phyloP scores from a whole-genome alignment of 2,329 filamentous ascomycete species.

The Apiospora sp. region DNA sequence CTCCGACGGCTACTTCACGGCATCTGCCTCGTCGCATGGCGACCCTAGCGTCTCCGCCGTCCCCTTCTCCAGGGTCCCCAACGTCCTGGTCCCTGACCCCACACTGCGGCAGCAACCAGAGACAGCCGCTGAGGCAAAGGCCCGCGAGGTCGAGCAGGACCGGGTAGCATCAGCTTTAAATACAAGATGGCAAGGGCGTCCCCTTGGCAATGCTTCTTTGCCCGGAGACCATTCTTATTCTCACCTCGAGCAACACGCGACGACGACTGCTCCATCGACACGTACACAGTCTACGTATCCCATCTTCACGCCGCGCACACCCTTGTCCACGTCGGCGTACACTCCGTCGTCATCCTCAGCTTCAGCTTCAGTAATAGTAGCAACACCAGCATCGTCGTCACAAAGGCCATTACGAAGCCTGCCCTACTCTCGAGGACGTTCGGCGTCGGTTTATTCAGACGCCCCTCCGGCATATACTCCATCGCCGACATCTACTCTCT shows the following conservation, averaged over 20 bases:
- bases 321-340: constrained; percentile 29
- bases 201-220: constrained; percentile 24
- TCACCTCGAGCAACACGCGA: neutral
- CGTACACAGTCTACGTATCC: constrained; percentile 18
- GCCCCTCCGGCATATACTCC: constrained; percentile 62
- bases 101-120: constrained; percentile 46
- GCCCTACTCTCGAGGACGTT: constrained; percentile 32
- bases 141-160: constrained; percentile 53
- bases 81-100: constrained; percentile 58
- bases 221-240: constrained; percentile 22
- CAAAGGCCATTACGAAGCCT: constrained; percentile 33
- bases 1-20: constrained; percentile 61
- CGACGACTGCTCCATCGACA: constrained; percentile 1
- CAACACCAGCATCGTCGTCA: constrained; percentile 28
- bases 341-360: constrained; percentile 24
- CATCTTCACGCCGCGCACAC: constrained; percentile 20
- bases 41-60: constrained; percentile 57
- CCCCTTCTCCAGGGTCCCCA: constrained; percentile 56
- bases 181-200: constrained; percentile 15
- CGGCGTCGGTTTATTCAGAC: constrained; percentile 44
- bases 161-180: constrained; percentile 32
- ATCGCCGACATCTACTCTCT: constrained; percentile 38
- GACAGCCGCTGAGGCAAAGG: constrained; percentile 50
- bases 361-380: constrained; percentile 20
- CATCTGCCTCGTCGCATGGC: constrained; percentile 42